Base-by-base conservation (phyloP, 345 rosid genomes). In the Stellera chamaejasme region DNA sequence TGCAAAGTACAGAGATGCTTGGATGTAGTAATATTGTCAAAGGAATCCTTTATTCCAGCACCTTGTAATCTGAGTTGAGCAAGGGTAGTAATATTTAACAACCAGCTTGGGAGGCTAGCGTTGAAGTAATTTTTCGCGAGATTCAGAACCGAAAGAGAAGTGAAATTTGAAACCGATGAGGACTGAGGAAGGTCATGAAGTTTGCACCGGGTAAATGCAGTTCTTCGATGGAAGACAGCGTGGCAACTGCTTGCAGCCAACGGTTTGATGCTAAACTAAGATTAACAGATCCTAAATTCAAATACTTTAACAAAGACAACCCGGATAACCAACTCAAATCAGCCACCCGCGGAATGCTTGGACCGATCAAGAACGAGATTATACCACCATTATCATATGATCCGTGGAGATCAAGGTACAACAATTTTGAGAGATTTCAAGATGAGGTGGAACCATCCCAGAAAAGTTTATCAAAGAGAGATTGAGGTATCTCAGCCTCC, bases 171-270 rank as follows among this genome's bases (percentile, higher is more conserved):
- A 26, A 19, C 7, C 2, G 65, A 49, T n/a, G 66, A 54, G 5
- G 75, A 60, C 3, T 4, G 39, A 49, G 75, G 65, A 27, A 66
- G 23, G 11, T 11, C 12, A 6, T 25, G 13, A 11, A 71, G 65
- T 23, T 57, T 63, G 56, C 79, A 36, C n/a, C 52, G 6, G 50
- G 47, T 3, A 72, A 42, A 54, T 51, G 44, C 67, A 75, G 45
- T 57, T 78, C 67, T 3, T 13, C 10, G 11, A 78, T 65, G 0
- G 78, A 75, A 42, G 76, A 68, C 52, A 75, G 67, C 64, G 60
- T 57, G 52, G 66, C 66, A 41, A 58, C 2, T 7, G 60, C 50
- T 11, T 62, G 48, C 28, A 61, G 53, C 80, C 80, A 76, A 13
- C 54, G 10, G 14, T 19, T 55, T 54, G 41, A 32, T 15, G 55